Conservation (phyloP, 2,329 filamentous ascomycete genomes). For the Hysterium pulicare region DNA sequence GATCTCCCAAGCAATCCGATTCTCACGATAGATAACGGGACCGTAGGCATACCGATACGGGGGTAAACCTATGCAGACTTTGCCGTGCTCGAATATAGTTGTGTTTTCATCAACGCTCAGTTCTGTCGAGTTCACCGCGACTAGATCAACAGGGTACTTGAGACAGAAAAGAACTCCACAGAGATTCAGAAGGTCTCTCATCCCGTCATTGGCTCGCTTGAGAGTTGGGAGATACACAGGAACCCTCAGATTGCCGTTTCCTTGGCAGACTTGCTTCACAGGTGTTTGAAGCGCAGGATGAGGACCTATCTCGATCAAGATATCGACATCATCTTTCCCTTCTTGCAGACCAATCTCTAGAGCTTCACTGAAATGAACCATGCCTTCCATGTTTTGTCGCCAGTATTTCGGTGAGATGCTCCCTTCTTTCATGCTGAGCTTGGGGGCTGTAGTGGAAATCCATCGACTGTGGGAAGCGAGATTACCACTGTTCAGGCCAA, state of each 20-base stretch:
- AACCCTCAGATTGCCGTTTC: not conserved
- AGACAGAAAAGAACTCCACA: constrained; percentile 12
- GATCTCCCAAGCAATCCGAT: not conserved
- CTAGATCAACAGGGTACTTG: constrained; percentile 10
- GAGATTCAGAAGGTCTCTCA: too few species aligned
- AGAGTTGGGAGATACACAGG: constrained; percentile 8
- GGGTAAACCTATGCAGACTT: constrained; percentile 13
- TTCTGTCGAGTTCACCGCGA: constrained; percentile 13
- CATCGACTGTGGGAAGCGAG: constrained; percentile 3
- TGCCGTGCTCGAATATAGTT: too few species aligned
- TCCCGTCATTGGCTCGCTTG: constrained; percentile 10
- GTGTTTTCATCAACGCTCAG: not conserved
- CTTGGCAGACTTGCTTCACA: constrained; percentile 29
- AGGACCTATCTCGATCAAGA: constrained; percentile 26
- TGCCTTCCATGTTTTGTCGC: constrained; percentile 15
- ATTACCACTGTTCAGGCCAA: too few species aligned
- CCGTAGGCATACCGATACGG: constrained; percentile 17
- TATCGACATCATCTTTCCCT: not conserved
- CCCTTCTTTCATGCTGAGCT: constrained; percentile 1
- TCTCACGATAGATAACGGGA: constrained; percentile 6
- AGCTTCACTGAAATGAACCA: constrained; percentile 16
- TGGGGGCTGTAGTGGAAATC: constrained; percentile 12
- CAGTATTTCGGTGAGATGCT: constrained; percentile 12
- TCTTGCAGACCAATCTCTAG: not conserved
- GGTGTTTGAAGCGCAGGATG: constrained; percentile 45